phyloP scores from a whole-genome alignment of 2,329 filamentous ascomycete species.

The Trichoderma hamatum region DNA sequence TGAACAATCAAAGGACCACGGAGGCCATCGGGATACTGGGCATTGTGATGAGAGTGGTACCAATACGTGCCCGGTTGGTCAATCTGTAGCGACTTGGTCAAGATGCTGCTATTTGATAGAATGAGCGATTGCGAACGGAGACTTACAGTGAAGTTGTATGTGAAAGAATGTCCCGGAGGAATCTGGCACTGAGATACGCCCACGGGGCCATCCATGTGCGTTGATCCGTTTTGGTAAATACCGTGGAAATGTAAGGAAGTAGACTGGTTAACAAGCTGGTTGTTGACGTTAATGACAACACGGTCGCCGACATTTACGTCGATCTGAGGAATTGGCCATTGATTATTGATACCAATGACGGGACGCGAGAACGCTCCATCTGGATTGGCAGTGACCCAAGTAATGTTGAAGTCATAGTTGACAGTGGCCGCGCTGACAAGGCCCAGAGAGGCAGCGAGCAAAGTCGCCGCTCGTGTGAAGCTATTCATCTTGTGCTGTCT shows the following conservation, averaged over 20 bases:
- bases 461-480: constrained; percentile 27
- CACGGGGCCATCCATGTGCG: constrained; percentile 70
- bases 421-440: constrained; percentile 46
- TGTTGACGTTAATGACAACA: constrained; percentile 60
- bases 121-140: neutral
- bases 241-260: constrained; percentile 73
- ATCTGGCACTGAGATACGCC: constrained; percentile 70
- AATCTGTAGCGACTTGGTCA: constrained; percentile 44
- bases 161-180: constrained; percentile 64
- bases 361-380: constrained; percentile 66
- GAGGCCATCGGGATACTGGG: constrained; percentile 72
- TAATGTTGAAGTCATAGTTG: constrained; percentile 68
- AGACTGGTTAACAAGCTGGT: constrained; percentile 63
- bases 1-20: constrained; percentile 66
- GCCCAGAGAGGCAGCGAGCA: constrained; percentile 29
- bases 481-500: constrained; percentile 28
- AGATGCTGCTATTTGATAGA: neutral
- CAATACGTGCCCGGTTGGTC: constrained; percentile 75
- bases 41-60: constrained; percentile 73
- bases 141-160: constrained; percentile 68
- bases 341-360: constrained; percentile 75
- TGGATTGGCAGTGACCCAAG: constrained; percentile 72
- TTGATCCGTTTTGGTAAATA: constrained; percentile 67
- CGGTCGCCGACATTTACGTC: constrained; percentile 65
- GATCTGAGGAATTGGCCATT: constrained; percentile 74